Conservation (phyloP, 139 green algal genomes). For the Coelastrella sp. region DNA sequence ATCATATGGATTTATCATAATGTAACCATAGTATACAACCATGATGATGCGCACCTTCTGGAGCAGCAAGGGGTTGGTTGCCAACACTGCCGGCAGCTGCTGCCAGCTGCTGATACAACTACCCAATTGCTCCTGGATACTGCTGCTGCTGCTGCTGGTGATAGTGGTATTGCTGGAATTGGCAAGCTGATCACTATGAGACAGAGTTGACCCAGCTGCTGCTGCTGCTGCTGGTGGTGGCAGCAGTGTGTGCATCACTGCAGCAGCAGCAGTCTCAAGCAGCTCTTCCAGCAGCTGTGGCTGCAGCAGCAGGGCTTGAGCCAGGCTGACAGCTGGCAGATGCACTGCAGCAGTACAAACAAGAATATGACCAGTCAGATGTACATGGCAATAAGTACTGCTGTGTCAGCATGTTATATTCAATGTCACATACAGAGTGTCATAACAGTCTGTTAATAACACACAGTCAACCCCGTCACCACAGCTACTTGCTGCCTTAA, state of each 20-base stretch:
- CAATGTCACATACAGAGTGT: no score
- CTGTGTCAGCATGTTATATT: no score
- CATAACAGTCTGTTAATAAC: no score
- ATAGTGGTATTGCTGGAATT: not conserved
- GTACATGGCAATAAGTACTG: no score
- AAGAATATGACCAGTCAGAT: no score
- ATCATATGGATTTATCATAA: no score
- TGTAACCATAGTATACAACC: not conserved
- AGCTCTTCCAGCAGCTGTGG: slow-evolving; percentile 11
- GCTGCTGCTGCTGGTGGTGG: not conserved
- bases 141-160: slow-evolving; percentile 25
- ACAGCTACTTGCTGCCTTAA: no score
- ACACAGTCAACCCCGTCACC: no score
- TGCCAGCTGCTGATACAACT: not conserved
- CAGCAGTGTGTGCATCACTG: slow-evolving; percentile 12
- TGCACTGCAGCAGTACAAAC: not conserved
- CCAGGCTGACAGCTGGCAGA: not conserved
- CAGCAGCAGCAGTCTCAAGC: not conserved
- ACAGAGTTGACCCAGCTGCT: not conserved
- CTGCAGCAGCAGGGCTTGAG: slow-evolving; percentile 31
- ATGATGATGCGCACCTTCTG: not conserved
- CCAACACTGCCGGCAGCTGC: not conserved
- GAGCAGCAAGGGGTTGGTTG: not conserved
- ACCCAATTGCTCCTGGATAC: not conserved
- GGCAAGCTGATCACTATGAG: not conserved